phyloP scores from a whole-genome alignment of 1,284 basidiomycete genomes.

The Puccinia horiana region DNA sequence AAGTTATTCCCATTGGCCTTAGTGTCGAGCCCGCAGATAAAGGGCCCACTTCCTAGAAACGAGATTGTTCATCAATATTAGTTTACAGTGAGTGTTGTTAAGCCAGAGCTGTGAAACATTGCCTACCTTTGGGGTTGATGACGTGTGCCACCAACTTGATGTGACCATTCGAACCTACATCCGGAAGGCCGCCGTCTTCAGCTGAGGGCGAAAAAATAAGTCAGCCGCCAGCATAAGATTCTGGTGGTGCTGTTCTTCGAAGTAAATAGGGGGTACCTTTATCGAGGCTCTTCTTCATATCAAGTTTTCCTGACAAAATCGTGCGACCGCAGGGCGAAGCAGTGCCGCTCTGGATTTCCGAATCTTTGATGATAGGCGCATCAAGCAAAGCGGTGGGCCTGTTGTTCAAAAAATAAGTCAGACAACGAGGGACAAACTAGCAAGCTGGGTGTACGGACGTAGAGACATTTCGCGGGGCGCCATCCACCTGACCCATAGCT shows the following conservation, averaged over 20 bases:
- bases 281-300: constrained; percentile 18
- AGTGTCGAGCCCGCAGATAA: constrained; percentile 23
- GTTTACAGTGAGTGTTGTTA: neutral
- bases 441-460: constrained; percentile 1
- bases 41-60: constrained; percentile 35
- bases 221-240: neutral
- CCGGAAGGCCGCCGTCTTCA: constrained; percentile 31
- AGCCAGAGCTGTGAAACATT: neutral
- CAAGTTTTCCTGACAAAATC: constrained; percentile 11
- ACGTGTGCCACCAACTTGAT: constrained; percentile 35
- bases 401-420: neutral
- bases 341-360: constrained; percentile 5
- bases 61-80: neutral
- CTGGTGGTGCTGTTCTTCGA: neutral
- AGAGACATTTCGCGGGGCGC: constrained; percentile 25
- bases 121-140: constrained; percentile 43
- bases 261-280: neutral
- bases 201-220: neutral
- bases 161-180: constrained; percentile 26
- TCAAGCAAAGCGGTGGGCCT: constrained; percentile 22
- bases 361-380: constrained; percentile 25
- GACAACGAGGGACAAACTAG: neutral
- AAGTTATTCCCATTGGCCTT: constrained; percentile 34
- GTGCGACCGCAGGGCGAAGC: constrained; percentile 47
- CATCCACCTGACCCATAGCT: constrained; percentile 28